Evolutionary conservation across 345 rosid species (phyloP).

Genomic region (Aquilaria malaccensis): DNA sequence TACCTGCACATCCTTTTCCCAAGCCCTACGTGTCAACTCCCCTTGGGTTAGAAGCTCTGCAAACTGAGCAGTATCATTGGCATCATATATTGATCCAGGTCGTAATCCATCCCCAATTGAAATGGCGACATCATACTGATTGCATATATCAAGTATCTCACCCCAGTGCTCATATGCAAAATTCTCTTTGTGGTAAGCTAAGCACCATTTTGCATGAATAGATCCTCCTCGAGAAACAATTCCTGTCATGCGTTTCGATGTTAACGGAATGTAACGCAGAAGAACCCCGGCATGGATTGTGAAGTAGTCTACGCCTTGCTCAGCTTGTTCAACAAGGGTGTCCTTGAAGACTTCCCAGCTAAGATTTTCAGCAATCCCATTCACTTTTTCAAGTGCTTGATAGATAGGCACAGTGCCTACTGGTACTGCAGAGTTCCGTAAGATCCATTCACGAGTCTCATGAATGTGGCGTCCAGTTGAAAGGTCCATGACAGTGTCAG

Average conservation of each 20-base stretch:
- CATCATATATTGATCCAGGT: slow-evolving; percentile 98
- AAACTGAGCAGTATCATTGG: slow-evolving; percentile 96
- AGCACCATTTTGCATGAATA: slow-evolving; percentile 98
- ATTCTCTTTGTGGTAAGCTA: slow-evolving; percentile 92
- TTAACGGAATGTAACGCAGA: slow-evolving; percentile 85
- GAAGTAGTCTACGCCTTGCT: slow-evolving; percentile 98
- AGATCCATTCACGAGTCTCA: slow-evolving; percentile 95
- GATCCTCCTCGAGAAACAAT: slow-evolving; percentile 98
- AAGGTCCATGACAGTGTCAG: slow-evolving; percentile 97
- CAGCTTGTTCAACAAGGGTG: slow-evolving; percentile 92
- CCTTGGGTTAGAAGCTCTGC: slow-evolving; percentile 99
- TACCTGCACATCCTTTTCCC: slow-evolving; percentile 99
- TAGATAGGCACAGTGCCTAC: slow-evolving; percentile 97
- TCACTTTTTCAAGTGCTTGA: slow-evolving; percentile 95
- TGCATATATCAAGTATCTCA: slow-evolving; percentile 91
- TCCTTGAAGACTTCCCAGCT: slow-evolving; percentile 93
- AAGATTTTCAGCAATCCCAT: slow-evolving; percentile 90
- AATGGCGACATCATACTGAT: slow-evolving; percentile 91
- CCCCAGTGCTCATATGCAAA: slow-evolving; percentile 99
- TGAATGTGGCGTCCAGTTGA: slow-evolving; percentile 98
- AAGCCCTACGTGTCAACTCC: slow-evolving; percentile 93
- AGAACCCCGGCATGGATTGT: slow-evolving; percentile 96
- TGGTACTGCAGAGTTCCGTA: slow-evolving; percentile 92
- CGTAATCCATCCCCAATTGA: slow-evolving; percentile 96
- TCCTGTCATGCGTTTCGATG: slow-evolving; percentile 95